phyloP scores from a whole-genome alignment of 768 basidiomycete species.

The Gloeophyllum trabeum region DNA sequence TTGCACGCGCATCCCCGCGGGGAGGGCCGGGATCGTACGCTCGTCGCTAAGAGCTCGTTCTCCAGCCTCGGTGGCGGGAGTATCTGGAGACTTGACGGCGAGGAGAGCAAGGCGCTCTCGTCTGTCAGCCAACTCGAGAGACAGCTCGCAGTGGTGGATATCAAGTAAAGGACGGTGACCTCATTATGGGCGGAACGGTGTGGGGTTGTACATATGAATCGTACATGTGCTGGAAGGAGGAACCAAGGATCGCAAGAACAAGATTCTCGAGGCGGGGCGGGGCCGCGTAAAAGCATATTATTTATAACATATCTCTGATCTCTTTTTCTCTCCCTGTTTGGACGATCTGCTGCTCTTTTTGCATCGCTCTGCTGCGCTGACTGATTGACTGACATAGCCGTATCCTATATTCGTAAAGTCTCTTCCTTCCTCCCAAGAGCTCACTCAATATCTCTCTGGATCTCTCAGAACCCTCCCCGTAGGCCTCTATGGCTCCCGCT shows the following conservation, averaged over 20 bases:
- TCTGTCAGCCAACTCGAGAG: slow-evolving; percentile 19
- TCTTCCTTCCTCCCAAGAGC: too few relatives aligned
- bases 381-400: too few relatives aligned
- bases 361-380: too few relatives aligned
- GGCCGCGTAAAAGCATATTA: not conserved
- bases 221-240: not conserved
- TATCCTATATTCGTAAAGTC: too few relatives aligned
- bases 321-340: slow-evolving; percentile 24
- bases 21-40: slow-evolving; percentile 2
- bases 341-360: slow-evolving; percentile 19
- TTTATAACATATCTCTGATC: not conserved
- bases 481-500: too few relatives aligned
- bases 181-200: not conserved
- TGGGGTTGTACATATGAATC: not conserved
- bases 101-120: slow-evolving; percentile 47
- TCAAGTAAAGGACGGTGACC: not conserved
- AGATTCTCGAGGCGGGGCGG: not conserved
- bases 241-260: not conserved
- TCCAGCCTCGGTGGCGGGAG: slow-evolving; percentile 28
- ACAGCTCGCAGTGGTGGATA: not conserved
- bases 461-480: too few relatives aligned
- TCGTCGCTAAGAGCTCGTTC: slow-evolving; percentile 6
- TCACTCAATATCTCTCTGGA: too few relatives aligned
- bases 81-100: slow-evolving; percentile 67
- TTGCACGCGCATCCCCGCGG: slow-evolving; percentile 5